These are phyloP conservation scores for Globisporangium cystogenes DNA, from an alignment of 352 stramenopile species.

Conservation along the genomic window DNA sequence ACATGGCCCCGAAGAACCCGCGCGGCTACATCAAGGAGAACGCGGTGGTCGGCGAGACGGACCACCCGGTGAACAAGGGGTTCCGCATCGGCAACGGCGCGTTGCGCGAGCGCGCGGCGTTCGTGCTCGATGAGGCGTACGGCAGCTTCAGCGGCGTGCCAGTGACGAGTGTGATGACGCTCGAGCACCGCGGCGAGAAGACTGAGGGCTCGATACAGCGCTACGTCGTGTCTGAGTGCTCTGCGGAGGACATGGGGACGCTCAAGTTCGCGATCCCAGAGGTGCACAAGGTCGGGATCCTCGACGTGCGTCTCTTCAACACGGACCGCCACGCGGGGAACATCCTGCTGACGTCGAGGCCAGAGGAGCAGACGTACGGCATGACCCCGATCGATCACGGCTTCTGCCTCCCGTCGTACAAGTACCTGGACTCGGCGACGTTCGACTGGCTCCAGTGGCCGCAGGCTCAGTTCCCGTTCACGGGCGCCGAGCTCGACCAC, in stretches of 20 bases:
- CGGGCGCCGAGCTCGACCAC: constrained; percentile 61
- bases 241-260: constrained; percentile 84
- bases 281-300: constrained; percentile 87
- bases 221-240: constrained; percentile 79
- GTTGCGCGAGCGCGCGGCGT: constrained; percentile 77
- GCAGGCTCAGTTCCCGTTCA: constrained; percentile 87
- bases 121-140: constrained; percentile 75
- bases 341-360: constrained; percentile 57
- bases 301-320: constrained; percentile 88
- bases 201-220: constrained; percentile 86
- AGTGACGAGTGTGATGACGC: constrained; percentile 69
- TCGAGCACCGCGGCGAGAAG: constrained; percentile 46
- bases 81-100: constrained; percentile 85
- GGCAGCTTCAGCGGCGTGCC: constrained; percentile 81
- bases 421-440: constrained; percentile 70
- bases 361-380: constrained; percentile 58
- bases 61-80: constrained; percentile 81
- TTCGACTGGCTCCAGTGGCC: constrained; percentile 89
- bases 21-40: constrained; percentile 90
- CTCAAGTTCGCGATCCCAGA: constrained; percentile 81
- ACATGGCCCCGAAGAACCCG: constrained; percentile 98
- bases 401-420: constrained; percentile 81
- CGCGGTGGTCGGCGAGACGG: constrained; percentile 68
- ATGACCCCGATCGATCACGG: constrained; percentile 89
- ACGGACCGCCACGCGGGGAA: constrained; percentile 86